These are phyloP conservation scores for Dissophora globulifera DNA, from an alignment of 192 early-diverging fungal species.

Conservation along the genomic window DNA sequence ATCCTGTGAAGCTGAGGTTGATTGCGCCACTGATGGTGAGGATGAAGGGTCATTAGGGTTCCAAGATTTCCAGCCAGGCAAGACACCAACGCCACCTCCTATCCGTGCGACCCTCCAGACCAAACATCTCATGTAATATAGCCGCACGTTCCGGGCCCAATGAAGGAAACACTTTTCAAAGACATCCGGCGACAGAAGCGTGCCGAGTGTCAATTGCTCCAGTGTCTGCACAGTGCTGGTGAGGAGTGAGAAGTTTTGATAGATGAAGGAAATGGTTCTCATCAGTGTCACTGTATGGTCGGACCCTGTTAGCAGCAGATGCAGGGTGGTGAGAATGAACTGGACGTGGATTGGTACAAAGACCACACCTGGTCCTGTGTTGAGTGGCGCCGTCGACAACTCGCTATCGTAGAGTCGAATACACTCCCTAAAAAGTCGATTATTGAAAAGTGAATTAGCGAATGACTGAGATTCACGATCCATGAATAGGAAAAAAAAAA, in stretches of 20 bases:
- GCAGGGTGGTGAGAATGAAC: slow-evolving; percentile 54
- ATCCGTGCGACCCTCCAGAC: slow-evolving; percentile 59
- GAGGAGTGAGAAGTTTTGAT: slow-evolving; percentile 60
- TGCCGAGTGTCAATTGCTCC: slow-evolving; percentile 50
- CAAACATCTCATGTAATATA: slow-evolving; percentile 59
- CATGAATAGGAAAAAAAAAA: neutral
- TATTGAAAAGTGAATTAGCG: too few species aligned
- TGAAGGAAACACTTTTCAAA: slow-evolving; percentile 63
- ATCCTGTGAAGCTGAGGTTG: too few species aligned
- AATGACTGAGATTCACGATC: too few species aligned
- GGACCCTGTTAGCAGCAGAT: slow-evolving; percentile 49
- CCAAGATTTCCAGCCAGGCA: slow-evolving; percentile 46
- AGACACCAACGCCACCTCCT: slow-evolving; percentile 40
- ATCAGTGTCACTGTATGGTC: slow-evolving; percentile 62
- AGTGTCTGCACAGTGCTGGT: slow-evolving; percentile 48
- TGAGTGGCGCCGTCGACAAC: slow-evolving; percentile 23
- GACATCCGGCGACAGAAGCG: slow-evolving; percentile 43
- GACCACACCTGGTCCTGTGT: slow-evolving; percentile 3
- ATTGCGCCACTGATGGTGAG: neutral
- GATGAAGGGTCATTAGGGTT: neutral
- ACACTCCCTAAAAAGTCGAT: too few species aligned
- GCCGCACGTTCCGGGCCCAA: slow-evolving; percentile 61
- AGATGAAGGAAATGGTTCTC: slow-evolving; percentile 60
- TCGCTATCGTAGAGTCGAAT: slow-evolving; percentile 47
- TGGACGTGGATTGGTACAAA: slow-evolving; percentile 53